A percentile compares a stretch with the other conserved stretches of the same genome.
Evolutionary conservation across 371 early-diverging fungal species (phyloP).

Genomic region (Mortierella sp.): DNA sequence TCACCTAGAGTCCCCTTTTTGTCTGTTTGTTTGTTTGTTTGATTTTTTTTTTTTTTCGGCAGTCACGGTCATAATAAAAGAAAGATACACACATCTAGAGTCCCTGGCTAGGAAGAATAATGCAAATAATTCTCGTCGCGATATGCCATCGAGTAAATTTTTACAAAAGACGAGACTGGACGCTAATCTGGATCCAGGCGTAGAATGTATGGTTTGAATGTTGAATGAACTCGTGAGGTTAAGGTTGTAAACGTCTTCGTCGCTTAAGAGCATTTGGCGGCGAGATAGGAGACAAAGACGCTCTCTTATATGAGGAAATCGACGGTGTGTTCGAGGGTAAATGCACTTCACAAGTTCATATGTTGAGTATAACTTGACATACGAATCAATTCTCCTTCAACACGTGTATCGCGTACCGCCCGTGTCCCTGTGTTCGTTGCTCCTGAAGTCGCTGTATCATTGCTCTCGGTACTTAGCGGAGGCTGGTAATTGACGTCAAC

Average conservation of each 20-base stretch:
- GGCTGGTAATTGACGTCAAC: no score
- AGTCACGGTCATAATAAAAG: conserved; percentile 13
- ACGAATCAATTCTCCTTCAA: neutral
- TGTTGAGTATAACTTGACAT: neutral
- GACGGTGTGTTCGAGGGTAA: neutral
- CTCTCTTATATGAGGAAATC: neutral
- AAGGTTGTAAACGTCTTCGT: conserved; percentile 29
- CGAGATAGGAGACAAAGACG: neutral
- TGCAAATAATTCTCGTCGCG: conserved; percentile 24
- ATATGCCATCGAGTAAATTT: conserved; percentile 19
- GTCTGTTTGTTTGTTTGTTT: neutral
- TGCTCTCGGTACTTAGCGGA: no score
- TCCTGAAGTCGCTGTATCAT: no score
- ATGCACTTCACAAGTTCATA: neutral
- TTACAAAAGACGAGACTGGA: conserved; percentile 20
- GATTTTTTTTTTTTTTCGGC: conserved; percentile 18
- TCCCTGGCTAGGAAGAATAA: no score
- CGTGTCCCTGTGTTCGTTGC: no score
- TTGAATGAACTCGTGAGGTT: conserved; percentile 8
- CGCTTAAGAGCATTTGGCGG: neutral
- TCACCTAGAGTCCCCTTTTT: neutral
- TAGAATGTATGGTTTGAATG: conserved; percentile 16
- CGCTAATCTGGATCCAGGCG: conserved; percentile 20
- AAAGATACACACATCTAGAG: conserved; percentile 23
- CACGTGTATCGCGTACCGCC: neutral